Percentiles rank a stretch among this genome's conserved stretches.
These are phyloP conservation scores for Halenospora varia DNA, from an alignment of 495 filamentous ascomycete species.

Conservation along the genomic window DNA sequence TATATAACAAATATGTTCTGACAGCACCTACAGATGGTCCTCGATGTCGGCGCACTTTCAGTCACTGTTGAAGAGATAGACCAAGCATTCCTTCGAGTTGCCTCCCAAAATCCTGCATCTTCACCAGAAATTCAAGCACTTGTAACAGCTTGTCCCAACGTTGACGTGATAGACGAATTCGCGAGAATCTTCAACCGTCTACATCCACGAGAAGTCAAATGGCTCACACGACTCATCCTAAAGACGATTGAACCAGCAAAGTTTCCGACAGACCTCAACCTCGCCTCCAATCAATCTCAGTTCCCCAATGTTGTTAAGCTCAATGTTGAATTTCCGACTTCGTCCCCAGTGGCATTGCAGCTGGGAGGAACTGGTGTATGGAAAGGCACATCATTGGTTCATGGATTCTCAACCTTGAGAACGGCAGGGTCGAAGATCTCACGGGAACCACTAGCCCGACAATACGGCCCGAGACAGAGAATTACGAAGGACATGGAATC, in stretches of 20 bases:
- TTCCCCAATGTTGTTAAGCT: constrained; percentile 16
- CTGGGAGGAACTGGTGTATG: constrained; percentile 7
- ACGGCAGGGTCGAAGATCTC: background rate
- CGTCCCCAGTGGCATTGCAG: background rate
- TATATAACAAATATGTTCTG: constrained; percentile 34
- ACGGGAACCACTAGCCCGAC: background rate
- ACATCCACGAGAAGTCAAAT: constrained; percentile 74
- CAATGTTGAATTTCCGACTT: constrained; percentile 4
- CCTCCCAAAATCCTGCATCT: constrained; percentile 64
- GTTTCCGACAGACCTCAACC: constrained; percentile 37
- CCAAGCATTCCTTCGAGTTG: constrained; percentile 53
- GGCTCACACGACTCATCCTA: constrained; percentile 79
- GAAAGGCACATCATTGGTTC: background rate
- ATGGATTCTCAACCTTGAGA: background rate
- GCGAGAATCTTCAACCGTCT: constrained; percentile 55
- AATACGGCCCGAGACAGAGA: too few species aligned
- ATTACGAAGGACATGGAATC: too few species aligned
- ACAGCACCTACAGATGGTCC: constrained; percentile 17
- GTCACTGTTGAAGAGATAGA: constrained; percentile 78
- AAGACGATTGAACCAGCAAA: constrained; percentile 67
- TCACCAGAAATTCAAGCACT: constrained; percentile 55
- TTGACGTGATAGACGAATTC: constrained; percentile 43
- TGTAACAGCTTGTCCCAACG: constrained; percentile 27
- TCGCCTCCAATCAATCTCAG: constrained; percentile 26
- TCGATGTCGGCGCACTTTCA: constrained; percentile 20